Conservation (phyloP, 768 basidiomycete genomes). For the Panaeolus papilionaceus region DNA sequence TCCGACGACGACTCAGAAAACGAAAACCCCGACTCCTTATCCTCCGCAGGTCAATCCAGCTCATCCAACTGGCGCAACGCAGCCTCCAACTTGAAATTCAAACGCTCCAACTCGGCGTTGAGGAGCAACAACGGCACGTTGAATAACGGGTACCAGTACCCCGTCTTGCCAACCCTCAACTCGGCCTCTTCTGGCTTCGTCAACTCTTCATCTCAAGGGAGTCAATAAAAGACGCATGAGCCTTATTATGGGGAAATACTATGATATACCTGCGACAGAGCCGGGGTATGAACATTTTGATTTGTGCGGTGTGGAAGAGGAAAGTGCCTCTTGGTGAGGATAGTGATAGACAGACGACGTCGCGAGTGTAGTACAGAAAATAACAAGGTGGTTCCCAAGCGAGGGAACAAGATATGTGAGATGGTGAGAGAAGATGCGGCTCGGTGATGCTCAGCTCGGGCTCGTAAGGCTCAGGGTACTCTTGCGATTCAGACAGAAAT, state of each 20-base stretch:
- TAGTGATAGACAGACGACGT: too few species aligned
- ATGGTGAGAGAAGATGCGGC: too few species aligned
- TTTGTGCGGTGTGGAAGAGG: too few species aligned
- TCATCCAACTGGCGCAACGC: neutral
- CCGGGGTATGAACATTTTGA: slow-evolving; percentile 49
- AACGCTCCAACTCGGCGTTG: neutral
- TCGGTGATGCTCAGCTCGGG: too few species aligned
- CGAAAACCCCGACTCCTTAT: slow-evolving; percentile 49
- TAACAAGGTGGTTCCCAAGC: too few species aligned
- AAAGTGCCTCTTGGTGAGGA: too few species aligned
- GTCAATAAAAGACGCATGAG: slow-evolving; percentile 64
- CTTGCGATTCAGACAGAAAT: too few species aligned
- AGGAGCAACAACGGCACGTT: neutral
- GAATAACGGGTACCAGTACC: slow-evolving; percentile 3
- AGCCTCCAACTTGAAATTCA: neutral
- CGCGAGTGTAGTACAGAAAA: too few species aligned
- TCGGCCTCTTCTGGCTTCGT: neutral
- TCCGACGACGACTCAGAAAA: slow-evolving; percentile 51
- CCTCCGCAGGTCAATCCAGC: slow-evolving; percentile 34
- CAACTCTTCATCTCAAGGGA: slow-evolving; percentile 30
- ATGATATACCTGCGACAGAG: slow-evolving; percentile 54
- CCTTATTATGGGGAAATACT: slow-evolving; percentile 64
- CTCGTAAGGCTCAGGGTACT: too few species aligned
- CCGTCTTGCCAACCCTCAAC: neutral
- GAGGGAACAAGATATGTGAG: too few species aligned